These are phyloP conservation scores for Coleophoma cylindrospora DNA, from an alignment of 2,329 filamentous ascomycete species.

Conservation along the genomic window DNA sequence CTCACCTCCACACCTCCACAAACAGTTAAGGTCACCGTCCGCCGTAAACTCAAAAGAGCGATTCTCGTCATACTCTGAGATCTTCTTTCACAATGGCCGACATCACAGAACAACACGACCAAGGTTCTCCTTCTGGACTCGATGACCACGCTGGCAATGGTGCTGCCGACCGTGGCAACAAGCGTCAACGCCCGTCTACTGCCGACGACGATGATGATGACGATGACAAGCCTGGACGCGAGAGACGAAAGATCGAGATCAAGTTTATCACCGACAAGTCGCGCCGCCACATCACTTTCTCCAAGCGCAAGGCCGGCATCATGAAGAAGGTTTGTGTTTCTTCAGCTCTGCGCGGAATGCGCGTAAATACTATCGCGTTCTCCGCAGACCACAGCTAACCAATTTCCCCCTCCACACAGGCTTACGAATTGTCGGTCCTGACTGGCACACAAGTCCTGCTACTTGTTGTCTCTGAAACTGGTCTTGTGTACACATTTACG, in stretches of 20 bases:
- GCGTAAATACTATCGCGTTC: slow-evolving; percentile 14
- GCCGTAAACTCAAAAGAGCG: slow-evolving; percentile 28
- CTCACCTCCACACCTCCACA: slow-evolving; percentile 24
- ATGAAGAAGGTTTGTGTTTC: slow-evolving; percentile 90
- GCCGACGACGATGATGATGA: slow-evolving; percentile 96
- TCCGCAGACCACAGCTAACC: too few relatives aligned
- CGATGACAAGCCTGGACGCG: slow-evolving; percentile 94
- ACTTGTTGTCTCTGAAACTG: slow-evolving; percentile 94
- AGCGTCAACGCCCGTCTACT: slow-evolving; percentile 77
- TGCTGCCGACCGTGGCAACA: slow-evolving; percentile 74
- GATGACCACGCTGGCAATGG: slow-evolving; percentile 70
- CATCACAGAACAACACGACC: slow-evolving; percentile 73
- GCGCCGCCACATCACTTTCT: slow-evolving; percentile 98
- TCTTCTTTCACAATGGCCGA: slow-evolving; percentile 58
- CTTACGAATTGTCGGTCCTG: slow-evolving; percentile 94
- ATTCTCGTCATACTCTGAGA: slow-evolving; percentile 28
- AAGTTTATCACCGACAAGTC: slow-evolving; percentile 99
- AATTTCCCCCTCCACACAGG: slow-evolving; percentile 44
- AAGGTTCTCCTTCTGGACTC: slow-evolving; percentile 68
- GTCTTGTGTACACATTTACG: slow-evolving; percentile 96
- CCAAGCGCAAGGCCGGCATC: slow-evolving; percentile 98
- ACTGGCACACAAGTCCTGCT: slow-evolving; percentile 97
- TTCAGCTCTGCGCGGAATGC: slow-evolving; percentile 12
- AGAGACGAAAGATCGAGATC: slow-evolving; percentile 99
- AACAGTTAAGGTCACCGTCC: slow-evolving; percentile 28